Evolutionary conservation across 2,329 filamentous ascomycete species (phyloP), one percentile per base, ranked within the genome.

Genomic region (Fusarium sp.): DNA sequence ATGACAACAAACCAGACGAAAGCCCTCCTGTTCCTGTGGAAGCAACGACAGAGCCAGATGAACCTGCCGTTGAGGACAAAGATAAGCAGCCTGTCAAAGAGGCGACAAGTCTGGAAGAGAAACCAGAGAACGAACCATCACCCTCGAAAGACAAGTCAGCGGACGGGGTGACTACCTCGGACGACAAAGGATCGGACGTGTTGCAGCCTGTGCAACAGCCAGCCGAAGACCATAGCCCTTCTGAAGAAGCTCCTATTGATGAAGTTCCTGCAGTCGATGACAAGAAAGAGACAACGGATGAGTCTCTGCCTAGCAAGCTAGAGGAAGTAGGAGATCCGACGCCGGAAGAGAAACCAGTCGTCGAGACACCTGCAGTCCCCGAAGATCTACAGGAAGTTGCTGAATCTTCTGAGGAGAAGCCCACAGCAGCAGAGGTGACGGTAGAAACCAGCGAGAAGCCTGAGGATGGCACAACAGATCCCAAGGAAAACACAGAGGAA

Each of bases 1-100:
- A 57, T 18, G 62, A 65, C 10, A 58, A 65, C 13, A 34, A 60
- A 25, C 41, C 48, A 15, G 63, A 56, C 18, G 58, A 70, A 43
- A 44, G 45, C 15, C n/a, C 58, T 9, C 11, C 38, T n/a, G 20
- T 34, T n/a, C 30, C 56, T 15, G 40, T 58, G 38, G 58, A 62
- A 52, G 58, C 63, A 47, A 25, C 38, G 32, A n/a, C 32, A 41
- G 27, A 29, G 43, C 34, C 25, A 25, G 67, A 44, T 15, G 48
- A 52, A 55, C 18, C 55, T 38, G 27, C 18, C n/a, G 11, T n/a
- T 32, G 48, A 68, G 34, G 49, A 61, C 29, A 40, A 60, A 44
- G 24, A 24, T 22, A 38, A 63, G 13, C 25, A 63, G 13, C 40
- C 51, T 22, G 41, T 40, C 25, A 58, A 70, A 11, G 58, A 57